Conservation (phyloP, 768 basidiomycete species). For the Russula sp. region DNA sequence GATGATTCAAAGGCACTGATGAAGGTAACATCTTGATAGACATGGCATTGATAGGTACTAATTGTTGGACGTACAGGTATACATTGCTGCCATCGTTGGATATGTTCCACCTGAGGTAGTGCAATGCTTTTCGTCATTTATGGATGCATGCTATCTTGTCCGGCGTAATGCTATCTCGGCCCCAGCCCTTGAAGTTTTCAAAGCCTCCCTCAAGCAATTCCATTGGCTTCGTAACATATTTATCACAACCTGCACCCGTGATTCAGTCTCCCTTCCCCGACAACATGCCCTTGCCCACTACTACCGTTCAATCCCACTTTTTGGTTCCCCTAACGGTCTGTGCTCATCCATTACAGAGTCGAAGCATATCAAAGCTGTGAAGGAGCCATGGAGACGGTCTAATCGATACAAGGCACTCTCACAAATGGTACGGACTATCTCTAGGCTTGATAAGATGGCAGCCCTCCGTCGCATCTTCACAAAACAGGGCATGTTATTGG, state of each 20-base stretch:
- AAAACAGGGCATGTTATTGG: not conserved
- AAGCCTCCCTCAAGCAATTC: not conserved
- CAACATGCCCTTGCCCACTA: constrained; percentile 28
- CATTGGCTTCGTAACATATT: not conserved
- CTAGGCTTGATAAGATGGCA: too few species aligned
- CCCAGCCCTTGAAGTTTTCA: not conserved
- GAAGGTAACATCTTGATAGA: not conserved
- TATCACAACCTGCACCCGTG: not conserved
- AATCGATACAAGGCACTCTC: too few species aligned
- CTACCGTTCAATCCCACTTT: not conserved
- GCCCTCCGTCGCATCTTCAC: too few species aligned
- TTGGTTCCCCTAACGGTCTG: not conserved
- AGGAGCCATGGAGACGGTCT: too few species aligned
- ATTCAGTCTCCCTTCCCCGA: constrained; percentile 22
- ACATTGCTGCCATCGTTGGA: not conserved
- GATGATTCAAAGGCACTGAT: not conserved
- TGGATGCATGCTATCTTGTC: not conserved
- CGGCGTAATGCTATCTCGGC: not conserved
- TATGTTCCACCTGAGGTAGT: not conserved
- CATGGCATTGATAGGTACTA: not conserved
- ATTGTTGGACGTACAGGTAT: not conserved
- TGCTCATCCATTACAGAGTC: not conserved
- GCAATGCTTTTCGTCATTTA: not conserved
- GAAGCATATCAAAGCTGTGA: too few species aligned
- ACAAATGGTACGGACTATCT: too few species aligned